These are phyloP conservation scores for Lactarius trivialis DNA, from an alignment of 768 basidiomycete genomes.

Conservation along the genomic window DNA sequence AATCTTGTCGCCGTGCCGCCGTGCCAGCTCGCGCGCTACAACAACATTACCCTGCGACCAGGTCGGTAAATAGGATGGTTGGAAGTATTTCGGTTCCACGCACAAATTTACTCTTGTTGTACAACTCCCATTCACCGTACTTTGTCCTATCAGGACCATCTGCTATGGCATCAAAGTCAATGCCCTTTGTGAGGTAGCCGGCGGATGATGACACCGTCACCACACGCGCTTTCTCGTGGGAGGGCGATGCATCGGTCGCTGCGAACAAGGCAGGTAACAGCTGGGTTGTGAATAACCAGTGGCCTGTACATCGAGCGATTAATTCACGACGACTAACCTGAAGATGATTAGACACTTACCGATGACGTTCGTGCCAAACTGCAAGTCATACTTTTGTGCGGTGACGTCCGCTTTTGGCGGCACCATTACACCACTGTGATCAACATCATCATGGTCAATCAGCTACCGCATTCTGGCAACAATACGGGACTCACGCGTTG, in stretches of 20 bases:
- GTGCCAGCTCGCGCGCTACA: constrained; percentile 39
- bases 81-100: constrained; percentile 4
- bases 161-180: constrained; percentile 37
- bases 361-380: too few relatives aligned
- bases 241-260: constrained; percentile 34
- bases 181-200: constrained; percentile 27
- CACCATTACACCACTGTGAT: constrained; percentile 42
- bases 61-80: not conserved
- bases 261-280: constrained; percentile 43
- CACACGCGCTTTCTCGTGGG: constrained; percentile 39
- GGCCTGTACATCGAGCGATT: constrained; percentile 35
- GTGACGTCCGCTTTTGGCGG: constrained; percentile 37
- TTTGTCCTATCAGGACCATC: constrained; percentile 27
- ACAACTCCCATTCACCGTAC: constrained; percentile 15
- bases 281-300: constrained; percentile 51
- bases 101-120: constrained; percentile 42
- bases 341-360: not conserved
- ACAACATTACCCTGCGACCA: constrained; percentile 35
- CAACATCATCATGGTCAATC: not conserved
- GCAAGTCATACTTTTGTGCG: too few relatives aligned
- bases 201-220: constrained; percentile 41
- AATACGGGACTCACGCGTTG: constrained; percentile 36
- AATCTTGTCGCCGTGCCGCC: constrained; percentile 42
- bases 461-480: not conserved
- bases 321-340: not conserved